phyloP scores from a whole-genome alignment of 2,329 filamentous ascomycete genomes.

The Cladophialophora immunda region DNA sequence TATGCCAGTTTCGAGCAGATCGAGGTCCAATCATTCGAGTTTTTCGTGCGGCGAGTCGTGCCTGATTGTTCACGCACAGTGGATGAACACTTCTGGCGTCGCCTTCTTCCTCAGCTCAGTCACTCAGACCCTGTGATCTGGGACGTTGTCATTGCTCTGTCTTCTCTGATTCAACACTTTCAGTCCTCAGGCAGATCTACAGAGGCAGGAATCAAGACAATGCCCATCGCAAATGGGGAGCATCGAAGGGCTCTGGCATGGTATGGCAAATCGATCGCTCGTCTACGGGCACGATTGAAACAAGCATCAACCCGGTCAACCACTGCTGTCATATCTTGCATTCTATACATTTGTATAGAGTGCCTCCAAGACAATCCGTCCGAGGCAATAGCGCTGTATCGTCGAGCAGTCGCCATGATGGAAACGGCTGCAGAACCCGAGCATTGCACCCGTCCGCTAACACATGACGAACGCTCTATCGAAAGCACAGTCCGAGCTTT shows the following conservation, averaged over 20 bases:
- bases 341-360: constrained; percentile 33
- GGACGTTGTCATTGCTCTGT: constrained; percentile 28
- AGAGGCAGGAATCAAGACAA: not conserved
- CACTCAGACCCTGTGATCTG: constrained; percentile 26
- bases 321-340: constrained; percentile 21
- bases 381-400: constrained; percentile 23
- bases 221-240: constrained; percentile 12
- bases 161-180: constrained; percentile 24
- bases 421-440: not conserved
- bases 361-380: constrained; percentile 26
- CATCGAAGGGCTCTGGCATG: constrained; percentile 23
- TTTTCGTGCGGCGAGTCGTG: constrained; percentile 27
- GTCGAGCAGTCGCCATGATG: constrained; percentile 20
- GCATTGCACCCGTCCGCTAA: not conserved
- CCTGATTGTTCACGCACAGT: constrained; percentile 25
- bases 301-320: constrained; percentile 7
- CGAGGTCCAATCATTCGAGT: constrained; percentile 31
- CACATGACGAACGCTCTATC: not conserved
- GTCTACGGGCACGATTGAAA: constrained; percentile 17
- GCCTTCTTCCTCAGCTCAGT: constrained; percentile 22
- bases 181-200: constrained; percentile 11
- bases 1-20: constrained; percentile 5
- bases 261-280: constrained; percentile 26
- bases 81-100: constrained; percentile 28
- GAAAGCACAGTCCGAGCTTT: constrained; percentile 12